Conservation (phyloP, 495 filamentous ascomycete genomes). For the Tuber borchii region DNA sequence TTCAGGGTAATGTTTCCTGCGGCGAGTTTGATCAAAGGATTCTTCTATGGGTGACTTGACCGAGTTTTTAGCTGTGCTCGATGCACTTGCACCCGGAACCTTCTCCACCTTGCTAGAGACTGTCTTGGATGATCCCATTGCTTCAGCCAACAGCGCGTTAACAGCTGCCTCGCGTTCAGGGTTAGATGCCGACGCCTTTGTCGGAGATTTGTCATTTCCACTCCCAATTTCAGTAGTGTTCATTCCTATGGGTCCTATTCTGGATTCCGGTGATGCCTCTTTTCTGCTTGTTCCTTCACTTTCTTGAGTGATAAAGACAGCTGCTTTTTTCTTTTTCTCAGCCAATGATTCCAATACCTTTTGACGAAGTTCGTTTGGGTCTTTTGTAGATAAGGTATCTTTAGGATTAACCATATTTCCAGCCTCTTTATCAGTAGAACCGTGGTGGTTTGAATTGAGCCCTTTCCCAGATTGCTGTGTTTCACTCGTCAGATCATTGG, state of each 20-base stretch:
- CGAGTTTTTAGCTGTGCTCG: conserved; percentile 20
- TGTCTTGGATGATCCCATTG: conserved; percentile 33
- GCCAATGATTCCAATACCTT: conserved; percentile 39
- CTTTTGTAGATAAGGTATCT: conserved; percentile 25
- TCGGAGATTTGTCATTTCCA: conserved; percentile 24
- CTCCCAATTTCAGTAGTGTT: conserved; percentile 18
- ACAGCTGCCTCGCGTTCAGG: conserved; percentile 41
- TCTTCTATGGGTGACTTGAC: conserved; percentile 32
- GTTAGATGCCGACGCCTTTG: conserved; percentile 33
- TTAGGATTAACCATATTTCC: conserved; percentile 30
- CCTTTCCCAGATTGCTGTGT: conserved; percentile 31
- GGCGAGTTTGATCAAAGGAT: conserved; percentile 27
- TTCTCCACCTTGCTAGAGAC: conserved; percentile 24
- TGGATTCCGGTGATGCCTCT: conserved; percentile 30
- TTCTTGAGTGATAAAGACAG: conserved; percentile 41
- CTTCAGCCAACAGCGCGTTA: conserved; percentile 39
- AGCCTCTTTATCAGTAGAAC: conserved; percentile 33
- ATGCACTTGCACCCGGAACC: neutral
- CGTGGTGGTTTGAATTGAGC: conserved; percentile 24
- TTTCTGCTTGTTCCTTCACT: conserved; percentile 40
- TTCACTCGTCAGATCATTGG: conserved; percentile 28
- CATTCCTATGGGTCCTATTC: conserved; percentile 2
- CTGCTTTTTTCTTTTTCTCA: conserved; percentile 42
- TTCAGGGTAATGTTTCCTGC: conserved; percentile 35
- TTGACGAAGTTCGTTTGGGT: conserved; percentile 35